Evolutionary conservation across 2,329 filamentous ascomycete species (phyloP).

Genomic region (Ophiostoma perfectum): DNA sequence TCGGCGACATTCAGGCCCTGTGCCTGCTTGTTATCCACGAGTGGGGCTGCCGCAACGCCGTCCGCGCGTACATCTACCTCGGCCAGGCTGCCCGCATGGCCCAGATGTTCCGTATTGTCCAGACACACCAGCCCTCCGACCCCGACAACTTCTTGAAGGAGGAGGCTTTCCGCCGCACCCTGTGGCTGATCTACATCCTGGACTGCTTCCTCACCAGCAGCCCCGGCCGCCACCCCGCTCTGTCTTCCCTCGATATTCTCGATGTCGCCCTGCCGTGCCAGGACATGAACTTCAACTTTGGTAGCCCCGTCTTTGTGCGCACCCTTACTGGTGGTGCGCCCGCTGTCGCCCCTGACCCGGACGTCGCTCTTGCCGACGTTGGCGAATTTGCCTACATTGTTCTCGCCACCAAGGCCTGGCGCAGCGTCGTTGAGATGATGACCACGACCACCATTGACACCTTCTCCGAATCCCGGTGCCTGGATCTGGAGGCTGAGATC

Average conservation of each 20-base stretch:
- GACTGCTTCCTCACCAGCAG: slow-evolving; percentile 59
- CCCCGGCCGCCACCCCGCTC: slow-evolving; percentile 53
- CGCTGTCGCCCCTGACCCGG: slow-evolving; percentile 36
- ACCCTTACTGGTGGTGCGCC: slow-evolving; percentile 44
- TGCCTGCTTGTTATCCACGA: slow-evolving; percentile 58
- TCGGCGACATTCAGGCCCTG: slow-evolving; percentile 57
- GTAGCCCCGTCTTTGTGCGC: slow-evolving; percentile 54
- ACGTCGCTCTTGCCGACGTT: slow-evolving; percentile 44
- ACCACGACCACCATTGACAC: slow-evolving; percentile 47
- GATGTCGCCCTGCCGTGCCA: slow-evolving; percentile 54
- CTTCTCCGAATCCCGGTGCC: slow-evolving; percentile 51
- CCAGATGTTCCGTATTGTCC: slow-evolving; percentile 58
- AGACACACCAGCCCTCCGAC: slow-evolving; percentile 46
- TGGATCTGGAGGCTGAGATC: slow-evolving; percentile 48
- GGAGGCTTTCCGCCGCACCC: slow-evolving; percentile 55
- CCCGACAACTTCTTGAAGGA: slow-evolving; percentile 57
- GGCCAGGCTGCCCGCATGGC: slow-evolving; percentile 60
- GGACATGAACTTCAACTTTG: slow-evolving; percentile 59
- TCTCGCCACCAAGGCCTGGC: slow-evolving; percentile 56
- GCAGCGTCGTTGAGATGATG: slow-evolving; percentile 57
- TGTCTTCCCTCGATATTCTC: slow-evolving; percentile 50
- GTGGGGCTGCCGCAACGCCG: slow-evolving; percentile 57
- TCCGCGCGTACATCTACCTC: slow-evolving; percentile 58
- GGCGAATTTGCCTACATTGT: slow-evolving; percentile 60
- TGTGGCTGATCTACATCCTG: slow-evolving; percentile 59